Conservation (phyloP, 257 asterid species). For the Fraxinus excelsior region DNA sequence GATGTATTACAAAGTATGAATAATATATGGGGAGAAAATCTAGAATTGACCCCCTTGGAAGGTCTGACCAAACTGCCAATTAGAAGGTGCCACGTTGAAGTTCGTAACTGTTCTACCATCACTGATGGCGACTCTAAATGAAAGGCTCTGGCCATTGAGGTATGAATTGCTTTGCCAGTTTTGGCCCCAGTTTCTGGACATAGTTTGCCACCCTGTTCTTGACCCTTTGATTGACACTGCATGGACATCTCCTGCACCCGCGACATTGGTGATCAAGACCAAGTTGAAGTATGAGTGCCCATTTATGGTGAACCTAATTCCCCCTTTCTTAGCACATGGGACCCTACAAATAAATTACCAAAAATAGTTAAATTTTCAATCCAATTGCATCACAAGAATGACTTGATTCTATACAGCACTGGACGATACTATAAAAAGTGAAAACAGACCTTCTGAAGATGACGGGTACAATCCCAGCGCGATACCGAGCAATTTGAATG, state of each 20-base stretch:
- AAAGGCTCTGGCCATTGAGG: conserved; percentile 52
- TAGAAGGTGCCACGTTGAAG: conserved; percentile 38
- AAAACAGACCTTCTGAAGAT: conserved; percentile 34
- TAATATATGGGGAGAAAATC: neutral
- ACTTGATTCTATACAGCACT: too few relatives aligned
- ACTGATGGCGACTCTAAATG: conserved; percentile 42
- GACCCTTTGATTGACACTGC: conserved; percentile 50
- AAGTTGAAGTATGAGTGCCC: conserved; percentile 60
- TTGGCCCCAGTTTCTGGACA: conserved; percentile 59
- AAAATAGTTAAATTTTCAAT: neutral
- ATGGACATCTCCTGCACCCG: conserved; percentile 51
- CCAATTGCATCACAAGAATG: neutral
- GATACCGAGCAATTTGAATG: conserved; percentile 45
- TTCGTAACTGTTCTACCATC: conserved; percentile 41
- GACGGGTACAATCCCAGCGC: conserved; percentile 52
- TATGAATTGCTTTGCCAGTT: conserved; percentile 55
- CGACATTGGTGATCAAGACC: conserved; percentile 54
- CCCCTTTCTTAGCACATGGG: conserved; percentile 47
- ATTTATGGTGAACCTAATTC: conserved; percentile 50
- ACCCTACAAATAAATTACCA: conserved; percentile 33
- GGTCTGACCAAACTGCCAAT: conserved; percentile 55
- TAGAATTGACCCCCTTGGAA: conserved; percentile 47
- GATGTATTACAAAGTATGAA: neutral
- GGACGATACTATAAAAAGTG: neutral
- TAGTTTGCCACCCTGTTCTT: conserved; percentile 42